Conservation (phyloP, 192 early-diverging fungal species). For the Mortierella hygrophila region DNA sequence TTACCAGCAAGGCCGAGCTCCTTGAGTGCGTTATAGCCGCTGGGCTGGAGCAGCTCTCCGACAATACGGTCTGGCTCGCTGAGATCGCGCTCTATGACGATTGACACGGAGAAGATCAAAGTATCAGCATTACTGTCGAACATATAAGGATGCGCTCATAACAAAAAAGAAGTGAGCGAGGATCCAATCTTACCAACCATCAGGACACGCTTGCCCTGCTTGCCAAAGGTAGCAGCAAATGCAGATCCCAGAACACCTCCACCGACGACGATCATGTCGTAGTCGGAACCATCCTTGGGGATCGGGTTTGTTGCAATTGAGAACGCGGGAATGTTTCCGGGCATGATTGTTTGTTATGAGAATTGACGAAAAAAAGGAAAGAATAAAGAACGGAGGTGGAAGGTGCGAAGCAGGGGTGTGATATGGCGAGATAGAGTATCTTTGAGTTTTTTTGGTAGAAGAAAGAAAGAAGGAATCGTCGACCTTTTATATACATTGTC, state of each 20-base stretch:
- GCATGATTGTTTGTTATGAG: not conserved
- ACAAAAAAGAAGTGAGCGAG: not conserved
- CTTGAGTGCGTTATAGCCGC: constrained; percentile 85
- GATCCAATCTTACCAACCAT: constrained; percentile 14
- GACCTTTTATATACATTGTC: not conserved
- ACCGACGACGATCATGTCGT: constrained; percentile 31
- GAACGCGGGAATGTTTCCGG: not conserved
- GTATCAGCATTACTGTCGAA: not conserved
- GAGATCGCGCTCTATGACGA: constrained; percentile 82
- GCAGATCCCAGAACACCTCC: constrained; percentile 31
- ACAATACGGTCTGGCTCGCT: constrained; percentile 96
- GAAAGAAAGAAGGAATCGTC: not conserved
- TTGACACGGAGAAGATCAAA: not conserved
- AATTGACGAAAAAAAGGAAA: not conserved
- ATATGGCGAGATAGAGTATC: not conserved
- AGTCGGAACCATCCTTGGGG: constrained; percentile 20
- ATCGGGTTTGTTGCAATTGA: constrained; percentile 14
- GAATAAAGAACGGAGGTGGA: not conserved
- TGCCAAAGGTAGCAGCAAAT: constrained; percentile 30
- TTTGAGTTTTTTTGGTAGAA: not conserved
- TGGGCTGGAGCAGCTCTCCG: constrained; percentile 95
- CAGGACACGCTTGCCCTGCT: constrained; percentile 29
- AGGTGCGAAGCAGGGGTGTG: not conserved
- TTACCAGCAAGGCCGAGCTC: constrained; percentile 85
- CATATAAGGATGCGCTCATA: not conserved